These are phyloP conservation scores for Botrytis fabae DNA, from an alignment of 2,329 filamentous ascomycete species.

Conservation along the genomic window DNA sequence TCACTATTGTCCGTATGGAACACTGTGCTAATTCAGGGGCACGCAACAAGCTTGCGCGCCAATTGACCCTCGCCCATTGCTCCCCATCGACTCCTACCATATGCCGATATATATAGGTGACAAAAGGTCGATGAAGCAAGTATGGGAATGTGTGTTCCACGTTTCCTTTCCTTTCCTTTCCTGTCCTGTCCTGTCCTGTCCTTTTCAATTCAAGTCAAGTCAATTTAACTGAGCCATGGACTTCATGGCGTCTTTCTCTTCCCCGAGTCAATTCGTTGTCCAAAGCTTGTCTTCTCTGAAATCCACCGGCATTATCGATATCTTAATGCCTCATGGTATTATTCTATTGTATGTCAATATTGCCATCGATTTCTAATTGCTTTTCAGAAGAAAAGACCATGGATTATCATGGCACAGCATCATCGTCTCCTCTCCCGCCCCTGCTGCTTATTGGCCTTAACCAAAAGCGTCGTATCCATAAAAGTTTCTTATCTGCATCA, in stretches of 20 bases:
- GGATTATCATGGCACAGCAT: conserved; percentile 14
- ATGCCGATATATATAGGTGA: neutral
- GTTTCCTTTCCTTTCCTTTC: neutral
- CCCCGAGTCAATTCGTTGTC: neutral
- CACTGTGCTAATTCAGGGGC: conserved; percentile 9
- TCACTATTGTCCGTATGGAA: neutral
- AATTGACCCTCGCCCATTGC: neutral
- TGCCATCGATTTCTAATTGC: conserved; percentile 1
- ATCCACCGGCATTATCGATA: neutral
- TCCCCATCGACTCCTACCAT: neutral
- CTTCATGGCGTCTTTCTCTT: neutral
- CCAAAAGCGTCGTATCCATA: neutral
- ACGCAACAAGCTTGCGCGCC: neutral
- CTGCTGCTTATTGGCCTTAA: neutral
- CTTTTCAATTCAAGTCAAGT: neutral
- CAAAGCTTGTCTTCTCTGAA: conserved; percentile 1
- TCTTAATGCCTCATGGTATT: neutral
- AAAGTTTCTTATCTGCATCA: conserved; percentile 6
- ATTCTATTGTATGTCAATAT: neutral
- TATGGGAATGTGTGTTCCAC: neutral
- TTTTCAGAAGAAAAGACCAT: neutral
- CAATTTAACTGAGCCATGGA: neutral
- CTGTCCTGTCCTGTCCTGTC: too few relatives aligned
- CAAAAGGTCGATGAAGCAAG: neutral
- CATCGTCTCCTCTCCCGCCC: conserved; percentile 9